These are phyloP conservation scores for Leucosporidium creatinivorum DNA, from an alignment of 768 basidiomycete species.

Conservation along the genomic window DNA sequence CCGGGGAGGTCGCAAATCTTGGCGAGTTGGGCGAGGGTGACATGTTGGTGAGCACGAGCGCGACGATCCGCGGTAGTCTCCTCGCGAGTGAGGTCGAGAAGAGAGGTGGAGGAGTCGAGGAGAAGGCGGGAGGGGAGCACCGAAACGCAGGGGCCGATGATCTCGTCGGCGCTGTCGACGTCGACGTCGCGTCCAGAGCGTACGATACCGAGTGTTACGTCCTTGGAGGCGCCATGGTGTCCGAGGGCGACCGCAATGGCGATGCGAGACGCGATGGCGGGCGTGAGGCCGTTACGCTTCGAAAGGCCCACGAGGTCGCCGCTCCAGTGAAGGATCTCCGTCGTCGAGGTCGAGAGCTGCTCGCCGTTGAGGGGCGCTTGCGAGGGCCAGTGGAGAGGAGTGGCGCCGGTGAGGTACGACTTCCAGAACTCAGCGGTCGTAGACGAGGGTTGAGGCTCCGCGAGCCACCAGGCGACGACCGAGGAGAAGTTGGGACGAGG, in stretches of 20 bases:
- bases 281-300: slow-evolving; percentile 23
- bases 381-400: slow-evolving; percentile 21
- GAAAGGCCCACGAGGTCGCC: slow-evolving; percentile 18
- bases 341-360: slow-evolving; percentile 23
- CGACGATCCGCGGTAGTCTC: slow-evolving; percentile 20
- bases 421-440: slow-evolving; percentile 24
- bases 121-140: slow-evolving; percentile 28
- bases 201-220: slow-evolving; percentile 26
- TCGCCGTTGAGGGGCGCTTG: slow-evolving; percentile 13
- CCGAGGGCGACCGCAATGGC: slow-evolving; percentile 28
- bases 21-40: slow-evolving; percentile 24
- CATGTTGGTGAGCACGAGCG: slow-evolving; percentile 24
- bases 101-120: slow-evolving; percentile 6
- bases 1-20: slow-evolving; percentile 4
- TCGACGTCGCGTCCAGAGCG: slow-evolving; percentile 31
- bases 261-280: slow-evolving; percentile 28
- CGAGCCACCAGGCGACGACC: slow-evolving; percentile 27
- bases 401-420: slow-evolving; percentile 12
- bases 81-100: slow-evolving; percentile 12
- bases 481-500: slow-evolving; percentile 18
- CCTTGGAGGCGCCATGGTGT: slow-evolving; percentile 2
- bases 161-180: slow-evolving; percentile 23
- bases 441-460: background rate
- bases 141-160: slow-evolving; percentile 32
- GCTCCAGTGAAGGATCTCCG: slow-evolving; percentile 12